Base-by-base conservation (phyloP, 129 eudicot genomes). In the Centrapalus pauciflorus region DNA sequence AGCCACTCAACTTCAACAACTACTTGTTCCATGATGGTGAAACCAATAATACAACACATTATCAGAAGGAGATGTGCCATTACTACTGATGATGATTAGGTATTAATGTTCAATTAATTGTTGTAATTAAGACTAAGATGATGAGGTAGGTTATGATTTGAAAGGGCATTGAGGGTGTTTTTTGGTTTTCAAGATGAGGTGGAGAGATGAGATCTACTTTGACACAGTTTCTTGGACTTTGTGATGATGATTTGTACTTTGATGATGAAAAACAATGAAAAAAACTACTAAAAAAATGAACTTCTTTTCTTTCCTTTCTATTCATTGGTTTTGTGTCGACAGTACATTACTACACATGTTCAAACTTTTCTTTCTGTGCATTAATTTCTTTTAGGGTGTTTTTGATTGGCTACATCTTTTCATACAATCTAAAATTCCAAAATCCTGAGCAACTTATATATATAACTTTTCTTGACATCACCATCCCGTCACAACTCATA, bases 11-110 rank as follows among this genome's bases (percentile, higher is more conserved):
- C 73, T 58, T 74, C 65, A 70, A 55, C 34, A 54, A 38, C 61
- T 61, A 57, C 66, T 64, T 60, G 67, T 74, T 73, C 51, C 70
- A 67, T 67, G 64, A 68, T 55, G 83, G 71, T 69, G 80, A 72
- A 40, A 87, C 75, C 74, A 81, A 33, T 79, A 81, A 74, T 82
- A 23, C 61, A 29, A 69, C 69, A 38, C 59, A 63, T 29, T 80
- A 65, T 77, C 74, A 75, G 70, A 71, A 16, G 34, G 80, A 43
- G 49, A 55, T 69, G 77, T 76, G 68, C 75, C 75, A 69, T 43
- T 73, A 64, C 23, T 81, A 69, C 41, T 45, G 59, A 66, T 20
- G 10, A 34, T 34, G 10, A 48, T 33, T 74, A 65, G 51, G 30
- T 26, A n/a, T 64, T 54, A 54, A 33, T n/a, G n/a, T 46, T 66